Base-by-base conservation (phyloP, 805 yeast species). In the Saccharomycopsis javanensis region DNA sequence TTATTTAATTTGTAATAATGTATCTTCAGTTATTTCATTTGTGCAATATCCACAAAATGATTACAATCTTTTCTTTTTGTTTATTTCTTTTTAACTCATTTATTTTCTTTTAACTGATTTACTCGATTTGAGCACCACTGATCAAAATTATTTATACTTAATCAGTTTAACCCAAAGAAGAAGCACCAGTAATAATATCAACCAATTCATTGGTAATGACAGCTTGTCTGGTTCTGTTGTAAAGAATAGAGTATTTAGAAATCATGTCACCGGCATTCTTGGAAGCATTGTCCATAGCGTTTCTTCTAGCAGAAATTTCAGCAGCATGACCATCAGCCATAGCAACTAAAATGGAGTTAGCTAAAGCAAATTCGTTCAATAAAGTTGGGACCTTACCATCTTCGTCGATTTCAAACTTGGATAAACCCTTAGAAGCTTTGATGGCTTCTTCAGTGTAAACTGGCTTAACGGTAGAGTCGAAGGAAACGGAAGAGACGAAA, bases 231-330 rank as follows among this genome's bases (percentile, higher is more conserved):
- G 97, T 86, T 83, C 99, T 92, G 91, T 94, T 94, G 79, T 94
- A 94, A 76, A 94, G 84, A 75, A 94, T 94, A 66, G 98, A 86
- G 86, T 88, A 92, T 72, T 82, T 86, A 78, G 81, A 83, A 72
- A 94, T 94, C 98, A 94, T 94, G 69, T 94, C 99, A 78, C 96
- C 96, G 63, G 99, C 99, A 73, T 92, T 92, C 94, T 94, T 92
- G 66, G 97, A 90, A 63, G 99, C 99, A 71, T 94, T 94, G 78
- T 92, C 99, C 99, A 92, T 92, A 66, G 99, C 98, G 73, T 89
- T 92, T 84, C 99, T 91, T 85, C 99, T 91, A 61, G 99, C 97
- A 64, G 95, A 86, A 65, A 91, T 81, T 80, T 92, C 99, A 59
- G 98, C 88, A 61, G 98, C 97, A 75, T 92, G 91, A 75, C 97